phyloP scores from a whole-genome alignment of 1,284 basidiomycete species.

The Malassezia caprae region DNA sequence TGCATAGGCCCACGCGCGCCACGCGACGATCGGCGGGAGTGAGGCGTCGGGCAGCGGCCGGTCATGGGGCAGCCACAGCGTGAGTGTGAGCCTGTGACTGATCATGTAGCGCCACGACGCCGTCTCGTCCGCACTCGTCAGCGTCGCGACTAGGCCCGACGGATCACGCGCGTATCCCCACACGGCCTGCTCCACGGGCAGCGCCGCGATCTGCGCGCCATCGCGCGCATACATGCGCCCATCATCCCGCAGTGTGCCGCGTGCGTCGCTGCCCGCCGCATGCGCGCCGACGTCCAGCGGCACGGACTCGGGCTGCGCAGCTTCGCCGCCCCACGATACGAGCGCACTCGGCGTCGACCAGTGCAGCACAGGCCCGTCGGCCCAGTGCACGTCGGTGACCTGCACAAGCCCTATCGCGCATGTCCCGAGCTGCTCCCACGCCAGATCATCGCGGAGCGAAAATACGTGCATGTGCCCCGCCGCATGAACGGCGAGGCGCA shows the following conservation, averaged over 20 bases:
- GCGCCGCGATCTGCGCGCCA: neutral
- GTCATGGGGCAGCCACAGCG: neutral
- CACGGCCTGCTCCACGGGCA: neutral
- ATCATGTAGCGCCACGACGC: slow-evolving; percentile 17
- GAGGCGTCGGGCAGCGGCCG: neutral
- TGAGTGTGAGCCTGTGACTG: slow-evolving; percentile 3
- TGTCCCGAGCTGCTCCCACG: neutral
- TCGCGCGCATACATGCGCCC: neutral
- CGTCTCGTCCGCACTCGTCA: slow-evolving; percentile 5
- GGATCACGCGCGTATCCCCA: slow-evolving; percentile 5
- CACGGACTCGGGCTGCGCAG: neutral
- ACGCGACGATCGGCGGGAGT: neutral
- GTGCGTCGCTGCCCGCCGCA: neutral
- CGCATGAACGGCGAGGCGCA: slow-evolving; percentile 2
- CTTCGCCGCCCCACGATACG: neutral
- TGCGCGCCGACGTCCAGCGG: neutral
- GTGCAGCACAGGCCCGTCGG: neutral
- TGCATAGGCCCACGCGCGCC: slow-evolving; percentile 6
- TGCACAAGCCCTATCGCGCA: neutral
- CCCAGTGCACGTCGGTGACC: neutral
- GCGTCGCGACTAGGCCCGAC: neutral
- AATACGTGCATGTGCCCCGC: neutral
- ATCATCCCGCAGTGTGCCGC: neutral
- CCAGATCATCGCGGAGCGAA: neutral
- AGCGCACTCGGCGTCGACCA: slow-evolving; percentile 6